Evolutionary conservation across 148 eudicot genomes (phyloP).

Genomic region (Heliosperma pusillum): DNA sequence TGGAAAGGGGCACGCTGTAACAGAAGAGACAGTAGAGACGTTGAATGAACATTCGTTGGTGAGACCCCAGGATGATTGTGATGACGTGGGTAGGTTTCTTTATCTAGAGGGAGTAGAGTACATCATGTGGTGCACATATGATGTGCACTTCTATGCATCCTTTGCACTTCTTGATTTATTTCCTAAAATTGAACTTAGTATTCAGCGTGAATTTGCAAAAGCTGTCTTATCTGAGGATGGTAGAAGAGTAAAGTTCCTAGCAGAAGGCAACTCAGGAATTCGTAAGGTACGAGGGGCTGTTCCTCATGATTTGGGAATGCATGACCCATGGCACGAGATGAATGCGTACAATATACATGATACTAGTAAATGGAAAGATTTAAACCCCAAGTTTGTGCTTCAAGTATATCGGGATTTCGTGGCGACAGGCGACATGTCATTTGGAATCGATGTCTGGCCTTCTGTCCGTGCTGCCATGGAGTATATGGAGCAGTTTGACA

Average conservation of each 20-base stretch:
- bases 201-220: constrained; percentile 96
- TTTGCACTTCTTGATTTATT: constrained; percentile 91
- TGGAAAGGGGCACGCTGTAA: constrained; percentile 21
- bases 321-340: constrained; percentile 99
- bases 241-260: constrained; percentile 80
- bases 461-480: constrained; percentile 94
- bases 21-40: constrained; percentile 30
- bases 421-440: constrained; percentile 88
- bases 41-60: constrained; percentile 19
- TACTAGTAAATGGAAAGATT: constrained; percentile 97
- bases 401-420: constrained; percentile 92
- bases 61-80: constrained; percentile 31
- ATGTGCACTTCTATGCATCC: constrained; percentile 97
- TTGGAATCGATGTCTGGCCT: constrained; percentile 97
- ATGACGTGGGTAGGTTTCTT: constrained; percentile 91
- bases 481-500: constrained; percentile 94
- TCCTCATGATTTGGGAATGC: constrained; percentile 97
- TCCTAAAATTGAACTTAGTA: constrained; percentile 94
- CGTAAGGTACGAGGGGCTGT: constrained; percentile 93
- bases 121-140: constrained; percentile 99
- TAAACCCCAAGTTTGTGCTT: constrained; percentile 96
- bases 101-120: constrained; percentile 98
- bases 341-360: constrained; percentile 98
- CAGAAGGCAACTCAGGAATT: constrained; percentile 87
- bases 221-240: constrained; percentile 83